Percentiles rank a stretch among this genome's conserved stretches.
These are phyloP conservation scores for Mycena alexandri DNA, from an alignment of 768 basidiomycete genomes.

Conservation along the genomic window DNA sequence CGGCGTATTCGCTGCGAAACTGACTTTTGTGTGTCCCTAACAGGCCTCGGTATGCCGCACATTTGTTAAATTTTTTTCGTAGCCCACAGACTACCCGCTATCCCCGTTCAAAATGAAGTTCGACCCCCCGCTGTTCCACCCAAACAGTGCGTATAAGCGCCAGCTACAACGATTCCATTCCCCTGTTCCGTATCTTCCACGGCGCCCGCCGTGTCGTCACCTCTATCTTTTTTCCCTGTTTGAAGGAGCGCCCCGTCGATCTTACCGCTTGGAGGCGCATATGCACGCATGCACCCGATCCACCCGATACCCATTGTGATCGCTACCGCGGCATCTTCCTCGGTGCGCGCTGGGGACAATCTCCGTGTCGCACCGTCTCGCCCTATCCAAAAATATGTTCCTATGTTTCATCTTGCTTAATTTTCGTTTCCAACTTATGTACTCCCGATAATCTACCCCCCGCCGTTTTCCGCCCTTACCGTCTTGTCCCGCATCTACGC, in stretches of 20 bases:
- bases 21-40: conserved; percentile 83
- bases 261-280: too few species aligned
- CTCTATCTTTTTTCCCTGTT: not conserved
- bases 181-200: not conserved
- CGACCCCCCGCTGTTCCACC: conserved; percentile 96
- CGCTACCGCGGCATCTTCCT: too few species aligned
- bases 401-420: not conserved
- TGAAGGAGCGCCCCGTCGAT: not conserved
- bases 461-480: too few species aligned
- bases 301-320: too few species aligned
- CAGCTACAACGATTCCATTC: not conserved
- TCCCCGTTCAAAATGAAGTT: conserved; percentile 99
- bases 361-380: too few species aligned
- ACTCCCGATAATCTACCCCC: not conserved
- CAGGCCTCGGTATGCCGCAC: not conserved
- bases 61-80: conserved; percentile 5
- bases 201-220: not conserved
- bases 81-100: conserved; percentile 95
- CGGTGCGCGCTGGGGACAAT: too few species aligned
- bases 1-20: conserved; percentile 91
- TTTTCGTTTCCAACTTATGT: conserved; percentile 9
- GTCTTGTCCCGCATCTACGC: too few species aligned
- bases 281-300: too few species aligned
- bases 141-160: conserved; percentile 72
- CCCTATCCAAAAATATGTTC: too few species aligned